These are phyloP conservation scores for Chrysosporium keratinophilum DNA, from an alignment of 2,329 filamentous ascomycete genomes.

Conservation along the genomic window DNA sequence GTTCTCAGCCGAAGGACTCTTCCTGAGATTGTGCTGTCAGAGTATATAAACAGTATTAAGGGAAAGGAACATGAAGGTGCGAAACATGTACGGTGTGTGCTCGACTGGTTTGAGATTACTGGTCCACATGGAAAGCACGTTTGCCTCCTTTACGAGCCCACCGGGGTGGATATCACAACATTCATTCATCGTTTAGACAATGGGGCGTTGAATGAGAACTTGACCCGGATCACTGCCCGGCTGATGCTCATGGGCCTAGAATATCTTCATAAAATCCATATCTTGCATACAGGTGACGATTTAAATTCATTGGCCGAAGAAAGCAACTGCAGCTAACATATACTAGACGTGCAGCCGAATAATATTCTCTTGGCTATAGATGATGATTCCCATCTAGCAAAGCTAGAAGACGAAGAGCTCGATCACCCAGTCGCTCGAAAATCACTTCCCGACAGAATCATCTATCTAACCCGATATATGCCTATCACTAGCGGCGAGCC, in stretches of 20 bases:
- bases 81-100: conserved; percentile 6
- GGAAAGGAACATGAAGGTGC: conserved; percentile 7
- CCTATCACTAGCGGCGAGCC: conserved; percentile 9
- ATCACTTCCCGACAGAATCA: conserved; percentile 15
- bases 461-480: conserved; percentile 21
- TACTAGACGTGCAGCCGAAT: conserved; percentile 17
- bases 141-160: conserved; percentile 13
- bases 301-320: not conserved
- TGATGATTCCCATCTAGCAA: conserved; percentile 17
- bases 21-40: conserved; percentile 1
- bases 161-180: not conserved
- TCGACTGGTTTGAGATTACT: conserved; percentile 7
- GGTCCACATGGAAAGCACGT: conserved; percentile 7
- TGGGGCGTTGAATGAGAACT: not conserved
- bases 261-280: conserved; percentile 9
- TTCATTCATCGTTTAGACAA: not conserved
- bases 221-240: not conserved
- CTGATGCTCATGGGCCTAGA: conserved; percentile 7
- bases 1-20: not conserved
- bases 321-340: not conserved
- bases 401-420: conserved; percentile 19
- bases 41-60: not conserved
- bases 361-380: conserved; percentile 27
- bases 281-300: conserved; percentile 13
- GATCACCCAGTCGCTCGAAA: conserved; percentile 20